Evolutionary conservation across 805 yeast genomes (phyloP), one percentile per base, ranked within the genome.

Genomic region (Spathaspora girioi): DNA sequence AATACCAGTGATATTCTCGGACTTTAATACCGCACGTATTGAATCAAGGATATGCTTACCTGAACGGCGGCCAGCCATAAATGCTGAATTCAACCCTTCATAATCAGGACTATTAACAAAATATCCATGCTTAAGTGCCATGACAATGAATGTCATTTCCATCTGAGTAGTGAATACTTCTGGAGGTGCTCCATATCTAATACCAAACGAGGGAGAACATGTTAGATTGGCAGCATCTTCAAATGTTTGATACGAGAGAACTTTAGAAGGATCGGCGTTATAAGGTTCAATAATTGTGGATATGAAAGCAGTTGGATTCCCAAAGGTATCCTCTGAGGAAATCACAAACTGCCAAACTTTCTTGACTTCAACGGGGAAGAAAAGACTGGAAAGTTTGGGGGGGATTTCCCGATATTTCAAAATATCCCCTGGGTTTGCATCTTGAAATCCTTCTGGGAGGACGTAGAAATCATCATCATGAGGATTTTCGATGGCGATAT

Each of bases 51-150:
- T 56, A 3, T 64, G 66, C 4, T 65, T 61, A 0, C 68, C 76
- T 4, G 71, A 63, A 44, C 60, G 64, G 18, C 57, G 49, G 2
- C 71, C 72, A n/a, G 62, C 72, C 6, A 68, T 59, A 51, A 65
- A 72, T 0, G 68, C 66, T 1, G 67, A 59, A 23, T 60, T 59
- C 2, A 65, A 63, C 3, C 76, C 75, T 52, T 70, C 70, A 49
- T 69, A 68, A 53, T 70, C 75, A 0, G 75, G 68, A 5, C 60
- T 56, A 1, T 63, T 62, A 4, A 70, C 72, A 55, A 58, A 65
- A 59, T 65, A 71, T 7, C 76, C 77, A 38, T 64, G 52, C 27
- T 46, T 38, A 42, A 64, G 59, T 17, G 62, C 62, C 12, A 53
- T 54, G 19, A 54, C 61, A 9, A 61, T 56, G 15, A 58, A 50